Base-by-base conservation (phyloP, 352 stramenopile genomes). In the Globisporangium sylvaticum region DNA sequence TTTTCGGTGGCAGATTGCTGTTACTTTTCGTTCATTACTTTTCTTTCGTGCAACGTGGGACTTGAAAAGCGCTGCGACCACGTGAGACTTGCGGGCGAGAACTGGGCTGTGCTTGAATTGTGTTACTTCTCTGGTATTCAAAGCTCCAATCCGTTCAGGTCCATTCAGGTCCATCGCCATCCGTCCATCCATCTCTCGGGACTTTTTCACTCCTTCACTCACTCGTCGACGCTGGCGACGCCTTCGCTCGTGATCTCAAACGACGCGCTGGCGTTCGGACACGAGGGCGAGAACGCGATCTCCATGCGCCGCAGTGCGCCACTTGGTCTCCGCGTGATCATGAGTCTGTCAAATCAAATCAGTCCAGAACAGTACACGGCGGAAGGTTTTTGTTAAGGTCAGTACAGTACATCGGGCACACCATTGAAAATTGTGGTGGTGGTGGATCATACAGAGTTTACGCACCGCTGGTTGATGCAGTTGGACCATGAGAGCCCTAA, bases 401-500 rank as follows among this genome's bases (percentile, higher is more conserved):
- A 46, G n/a, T n/a, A n/a, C n/a, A n/a, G n/a, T n/a, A n/a, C n/a
- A n/a, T n/a, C n/a, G n/a, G n/a, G n/a, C n/a, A n/a, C n/a, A n/a
- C n/a, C n/a, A n/a, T n/a, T n/a, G n/a, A n/a, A n/a, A n/a, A n/a
- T n/a, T n/a, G n/a, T n/a, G n/a, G n/a, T n/a, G n/a, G n/a, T n/a
- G n/a, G n/a, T n/a, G n/a, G n/a, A n/a, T n/a, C n/a, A n/a, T n/a
- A n/a, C n/a, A n/a, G n/a, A n/a, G n/a, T n/a, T n/a, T n/a, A n/a
- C n/a, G n/a, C n/a, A 91, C 83, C 87, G 73, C 66, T 95, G 87
- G 70, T 92, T 93, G 72, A 95, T 77, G 74, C 87, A 95, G 73
- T 89, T 83, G 32, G 87, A 90, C 87, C 87, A 95, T 3, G 87
- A 92, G 4, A 93, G 64, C 1, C 87, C 87, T 2, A 95, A 69